Base-by-base conservation (phyloP, 768 basidiomycete genomes). In the Suillus luteus region DNA sequence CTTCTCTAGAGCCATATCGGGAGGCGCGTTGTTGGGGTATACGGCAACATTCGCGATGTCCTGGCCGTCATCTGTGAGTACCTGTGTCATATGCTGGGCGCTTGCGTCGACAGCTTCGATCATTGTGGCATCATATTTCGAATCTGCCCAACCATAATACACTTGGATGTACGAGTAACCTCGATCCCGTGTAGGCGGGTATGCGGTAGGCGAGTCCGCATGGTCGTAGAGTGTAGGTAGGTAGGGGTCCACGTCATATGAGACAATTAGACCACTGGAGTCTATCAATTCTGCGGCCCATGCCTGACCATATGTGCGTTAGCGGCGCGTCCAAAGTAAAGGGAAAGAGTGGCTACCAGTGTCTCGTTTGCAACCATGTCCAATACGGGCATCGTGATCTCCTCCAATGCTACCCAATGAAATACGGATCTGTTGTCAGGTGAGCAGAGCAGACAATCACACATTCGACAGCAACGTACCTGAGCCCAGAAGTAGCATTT, bases 171-270 rank as follows among this genome's bases (percentile, higher is more conserved):
- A 15, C 8, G 35, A 55, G 37, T 55, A 55, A 37, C 35, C 37
- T 22, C 3, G 17, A 22, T 9, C 52, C 43, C 83, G 80, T n/a
- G 67, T 65, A 2, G 80, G 78, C 14, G 84, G 83, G 68, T 79
- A 86, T 1, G 84, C 84, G 15, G 80, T 76, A 0, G 71, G 37
- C 19, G 68, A 68, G 46, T 68, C 51, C 24, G 70, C 78, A 63
- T 82, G 80, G 1, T 75, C 67, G 65, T 79, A 77, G 63, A 80
- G 64, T 46, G 68, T 66, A 0, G 81, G 71, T 0, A 82, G 74
- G 79, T 85, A 85, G 6, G 82, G 80, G 64, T 87, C 85, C 61
- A 84, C 75, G 2, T 54, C 64, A 14, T 72, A 73, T 12, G 67
- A 69, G 38, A 69, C 2, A 31, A 65, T 51, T 4, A 33, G 22